phyloP scores from a whole-genome alignment of 345 rosid genomes.

The Boechera stricta region DNA sequence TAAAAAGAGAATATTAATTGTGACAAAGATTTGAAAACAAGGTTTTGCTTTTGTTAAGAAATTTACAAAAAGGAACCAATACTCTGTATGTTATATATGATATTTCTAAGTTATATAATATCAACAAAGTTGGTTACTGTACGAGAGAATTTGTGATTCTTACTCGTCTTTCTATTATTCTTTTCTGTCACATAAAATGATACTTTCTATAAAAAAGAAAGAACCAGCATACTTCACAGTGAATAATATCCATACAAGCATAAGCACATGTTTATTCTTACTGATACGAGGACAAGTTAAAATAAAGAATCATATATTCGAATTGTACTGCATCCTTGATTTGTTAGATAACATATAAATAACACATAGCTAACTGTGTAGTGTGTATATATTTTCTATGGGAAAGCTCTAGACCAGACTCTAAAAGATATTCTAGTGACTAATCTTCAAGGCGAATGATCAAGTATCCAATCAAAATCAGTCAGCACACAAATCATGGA shows the following conservation, averaged over 20 bases:
- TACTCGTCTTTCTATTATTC: conserved; percentile 12
- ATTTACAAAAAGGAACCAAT: background rate
- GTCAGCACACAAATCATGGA: background rate
- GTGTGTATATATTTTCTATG: background rate
- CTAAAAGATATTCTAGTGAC: conserved; percentile 17
- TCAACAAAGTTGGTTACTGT: background rate
- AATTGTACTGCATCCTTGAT: background rate
- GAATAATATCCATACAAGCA: conserved; percentile 17
- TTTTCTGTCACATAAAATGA: conserved; percentile 4
- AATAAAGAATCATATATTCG: background rate
- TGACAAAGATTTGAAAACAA: conserved; percentile 2
- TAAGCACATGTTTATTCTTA: conserved; percentile 16
- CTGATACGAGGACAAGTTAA: background rate
- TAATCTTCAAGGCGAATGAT: background rate
- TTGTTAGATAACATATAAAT: conserved; percentile 4
- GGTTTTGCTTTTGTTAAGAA: conserved; percentile 14
- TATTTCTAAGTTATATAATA: background rate
- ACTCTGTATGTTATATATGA: background rate
- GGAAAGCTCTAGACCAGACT: conserved; percentile 7
- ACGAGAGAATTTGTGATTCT: conserved; percentile 13
- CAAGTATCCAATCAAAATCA: background rate
- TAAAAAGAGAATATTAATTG: conserved; percentile 6
- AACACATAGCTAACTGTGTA: background rate
- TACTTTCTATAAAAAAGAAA: background rate
- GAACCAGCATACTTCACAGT: conserved; percentile 27